Base-by-base conservation (phyloP, 148 eudicot species). In the Persicaria maculosa region DNA sequence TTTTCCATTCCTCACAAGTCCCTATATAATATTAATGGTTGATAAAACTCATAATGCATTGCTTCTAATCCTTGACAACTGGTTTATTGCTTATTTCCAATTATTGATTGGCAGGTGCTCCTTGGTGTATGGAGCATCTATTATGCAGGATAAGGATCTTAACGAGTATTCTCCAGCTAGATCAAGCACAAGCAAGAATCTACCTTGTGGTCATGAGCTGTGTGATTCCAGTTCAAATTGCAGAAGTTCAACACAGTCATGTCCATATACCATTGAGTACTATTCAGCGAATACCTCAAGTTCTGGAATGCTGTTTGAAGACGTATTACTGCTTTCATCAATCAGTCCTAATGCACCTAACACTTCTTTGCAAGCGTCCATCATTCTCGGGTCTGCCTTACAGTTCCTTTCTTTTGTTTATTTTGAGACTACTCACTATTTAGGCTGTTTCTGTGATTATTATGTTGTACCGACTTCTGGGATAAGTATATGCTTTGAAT, bases 41-140 rank as follows among this genome's bases (percentile, higher is more conserved):
- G 40, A 31, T 31, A 31, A 31, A 31, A 31, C 40, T 46, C 40
- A 43, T 65, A 40, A 44, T 40, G 11, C 70, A 65, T 11, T n/a
- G 17, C 46, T 65, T 65, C n/a, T 71, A 45, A 71, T 71, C 17
- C 31, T 47, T 10, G 73, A 84, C 81, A 78, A 81, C 88, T 84
- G 83, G 83, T 92, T 89, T 90, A 88, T 88, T 86, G 80, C 96
- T 92, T 92, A 92, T 95, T 86, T 85, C 92, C 85, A 79, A 79
- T 92, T 87, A 95, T 95, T 95, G 99, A 95, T 95, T 92, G 88
- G 90, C 97, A 95, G 97, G 92, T 95, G 97, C 99, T 88, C 99
- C 93, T 84, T 92, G 79, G 88, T 90, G 80, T 88, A 78, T 85
- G 97, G 97, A 90, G 97, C 97, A 88, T 89, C 89, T 87, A 90